phyloP scores from a whole-genome alignment of 2,329 filamentous ascomycete genomes.

The Arthrobotrys megalospora region DNA sequence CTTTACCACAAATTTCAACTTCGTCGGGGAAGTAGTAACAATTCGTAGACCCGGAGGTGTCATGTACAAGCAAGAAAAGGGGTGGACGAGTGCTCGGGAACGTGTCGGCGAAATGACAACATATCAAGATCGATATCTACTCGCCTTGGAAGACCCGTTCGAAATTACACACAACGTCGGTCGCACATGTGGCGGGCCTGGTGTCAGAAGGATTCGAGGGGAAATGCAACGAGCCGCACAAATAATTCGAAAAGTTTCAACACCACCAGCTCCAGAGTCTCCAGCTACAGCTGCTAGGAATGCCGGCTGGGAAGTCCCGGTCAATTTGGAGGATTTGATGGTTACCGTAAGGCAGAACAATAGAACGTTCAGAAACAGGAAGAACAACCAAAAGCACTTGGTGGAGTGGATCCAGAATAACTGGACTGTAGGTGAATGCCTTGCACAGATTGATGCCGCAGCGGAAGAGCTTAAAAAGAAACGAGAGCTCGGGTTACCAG shows the following conservation, averaged over 20 bases:
- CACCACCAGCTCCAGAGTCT: slow-evolving; percentile 13
- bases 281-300: slow-evolving; percentile 1
- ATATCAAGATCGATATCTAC: slow-evolving; percentile 75
- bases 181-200: slow-evolving; percentile 71
- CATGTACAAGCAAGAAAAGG: slow-evolving; percentile 81
- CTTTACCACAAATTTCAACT: slow-evolving; percentile 83
- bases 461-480: slow-evolving; percentile 43
- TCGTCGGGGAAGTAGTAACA: slow-evolving; percentile 84
- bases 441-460: slow-evolving; percentile 52
- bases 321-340: slow-evolving; percentile 49
- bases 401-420: slow-evolving; percentile 52
- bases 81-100: slow-evolving; percentile 87
- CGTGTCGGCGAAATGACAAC: slow-evolving; percentile 62
- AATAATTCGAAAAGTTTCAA: slow-evolving; percentile 61
- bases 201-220: slow-evolving; percentile 63
- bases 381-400: slow-evolving; percentile 54
- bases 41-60: slow-evolving; percentile 80
- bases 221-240: slow-evolving; percentile 63
- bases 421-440: slow-evolving; percentile 51
- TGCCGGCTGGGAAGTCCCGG: slow-evolving; percentile 36
- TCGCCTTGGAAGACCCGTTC: slow-evolving; percentile 93
- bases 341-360: slow-evolving; percentile 45
- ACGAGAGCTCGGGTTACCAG: slow-evolving; percentile 48
- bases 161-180: slow-evolving; percentile 90
- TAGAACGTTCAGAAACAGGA: slow-evolving; percentile 49